Evolutionary conservation across 495 filamentous ascomycete species (phyloP).

Genomic region (Haplographium delicatum): DNA sequence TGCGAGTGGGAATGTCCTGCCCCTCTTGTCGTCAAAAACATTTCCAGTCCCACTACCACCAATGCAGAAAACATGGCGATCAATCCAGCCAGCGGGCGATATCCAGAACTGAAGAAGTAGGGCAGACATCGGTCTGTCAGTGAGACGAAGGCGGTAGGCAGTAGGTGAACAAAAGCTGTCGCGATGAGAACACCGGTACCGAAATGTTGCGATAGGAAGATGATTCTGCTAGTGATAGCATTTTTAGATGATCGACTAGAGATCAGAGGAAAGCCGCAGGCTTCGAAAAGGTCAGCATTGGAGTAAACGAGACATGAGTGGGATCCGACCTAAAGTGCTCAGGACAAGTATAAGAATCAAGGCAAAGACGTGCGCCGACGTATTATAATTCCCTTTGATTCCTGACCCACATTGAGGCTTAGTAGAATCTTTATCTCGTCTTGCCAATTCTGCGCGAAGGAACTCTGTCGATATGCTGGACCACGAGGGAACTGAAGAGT

Average conservation of each 20-base stretch:
- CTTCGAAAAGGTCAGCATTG: conserved; percentile 27
- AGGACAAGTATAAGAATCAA: conserved; percentile 67
- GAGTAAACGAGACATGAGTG: neutral
- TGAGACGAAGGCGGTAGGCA: conserved; percentile 78
- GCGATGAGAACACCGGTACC: conserved; percentile 83
- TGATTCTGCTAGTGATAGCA: conserved; percentile 40
- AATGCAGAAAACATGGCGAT: conserved; percentile 75
- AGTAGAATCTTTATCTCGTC: conserved; percentile 32
- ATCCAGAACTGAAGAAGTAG: conserved; percentile 63
- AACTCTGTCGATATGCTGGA: conserved; percentile 43
- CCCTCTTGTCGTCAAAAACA: conserved; percentile 59
- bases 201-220: conserved; percentile 78
- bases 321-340: conserved; percentile 60
- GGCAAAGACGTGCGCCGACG: conserved; percentile 67
- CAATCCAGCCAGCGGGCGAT: conserved; percentile 70
- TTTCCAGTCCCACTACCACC: conserved; percentile 69
- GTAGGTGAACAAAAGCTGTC: conserved; percentile 82
- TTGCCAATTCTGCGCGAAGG: conserved; percentile 46
- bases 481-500: conserved; percentile 30
- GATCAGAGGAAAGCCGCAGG: conserved; percentile 56
- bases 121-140: conserved; percentile 78
- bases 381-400: conserved; percentile 57
- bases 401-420: conserved; percentile 60
- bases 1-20: conserved; percentile 48
- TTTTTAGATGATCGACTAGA: conserved; percentile 40